Conservation (phyloP, 176 grass and related monocot species). For the Carex scoparia region DNA sequence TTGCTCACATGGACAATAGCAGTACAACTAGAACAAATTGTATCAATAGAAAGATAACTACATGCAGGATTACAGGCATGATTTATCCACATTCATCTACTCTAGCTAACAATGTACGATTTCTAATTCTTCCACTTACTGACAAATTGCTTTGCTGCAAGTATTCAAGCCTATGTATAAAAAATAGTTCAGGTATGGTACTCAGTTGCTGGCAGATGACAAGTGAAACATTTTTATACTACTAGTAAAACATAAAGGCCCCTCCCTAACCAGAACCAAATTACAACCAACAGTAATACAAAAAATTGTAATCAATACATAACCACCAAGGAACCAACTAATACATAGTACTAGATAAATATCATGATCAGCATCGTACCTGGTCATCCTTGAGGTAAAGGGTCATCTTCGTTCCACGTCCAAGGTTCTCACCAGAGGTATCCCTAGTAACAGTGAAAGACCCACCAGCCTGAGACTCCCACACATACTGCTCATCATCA, state of each 20-base stretch:
- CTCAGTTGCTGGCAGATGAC: not conserved
- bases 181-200: not conserved
- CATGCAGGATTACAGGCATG: too few relatives aligned
- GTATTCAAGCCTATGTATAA: not conserved
- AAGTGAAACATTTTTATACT: too few relatives aligned
- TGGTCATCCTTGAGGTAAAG: constrained; percentile 98
- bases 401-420: constrained; percentile 87
- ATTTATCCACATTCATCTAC: not conserved
- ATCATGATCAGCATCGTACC: constrained; percentile 36
- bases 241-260: too few relatives aligned
- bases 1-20: not conserved
- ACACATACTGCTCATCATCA: constrained; percentile 93
- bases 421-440: constrained; percentile 64
- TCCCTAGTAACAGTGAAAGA: constrained; percentile 92
- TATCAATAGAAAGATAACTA: too few relatives aligned
- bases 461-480: constrained; percentile 96
- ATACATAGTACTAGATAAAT: not conserved
- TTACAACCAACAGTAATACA: not conserved
- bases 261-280: not conserved
- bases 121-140: not conserved
- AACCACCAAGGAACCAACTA: not conserved
- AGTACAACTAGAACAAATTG: not conserved
- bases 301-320: not conserved
- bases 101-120: not conserved
- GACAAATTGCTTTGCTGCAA: not conserved